Evolutionary conservation across 2,329 filamentous ascomycete genomes (phyloP).

Genomic region (Xylaria sp.): DNA sequence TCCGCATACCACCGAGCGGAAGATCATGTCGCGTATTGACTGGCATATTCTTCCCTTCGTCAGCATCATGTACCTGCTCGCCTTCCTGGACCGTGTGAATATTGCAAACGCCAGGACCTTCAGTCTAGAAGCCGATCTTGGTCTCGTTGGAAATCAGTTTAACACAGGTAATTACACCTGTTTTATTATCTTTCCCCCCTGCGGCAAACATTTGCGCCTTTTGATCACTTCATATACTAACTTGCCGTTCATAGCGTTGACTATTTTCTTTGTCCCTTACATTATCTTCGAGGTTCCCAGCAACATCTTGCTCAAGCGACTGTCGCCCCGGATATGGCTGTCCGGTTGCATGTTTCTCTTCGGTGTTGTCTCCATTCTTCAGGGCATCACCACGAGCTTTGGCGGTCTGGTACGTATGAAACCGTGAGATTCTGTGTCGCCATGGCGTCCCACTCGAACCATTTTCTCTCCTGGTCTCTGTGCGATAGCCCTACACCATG

Average conservation of each 20-base stretch:
- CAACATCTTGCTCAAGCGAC: slow-evolving; percentile 63
- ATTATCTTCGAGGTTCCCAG: slow-evolving; percentile 66
- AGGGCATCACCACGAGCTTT: slow-evolving; percentile 76
- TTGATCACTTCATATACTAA: slow-evolving; percentile 11
- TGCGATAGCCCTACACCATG: neutral
- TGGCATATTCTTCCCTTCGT: slow-evolving; percentile 66
- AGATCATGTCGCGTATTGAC: slow-evolving; percentile 66
- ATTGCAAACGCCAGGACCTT: slow-evolving; percentile 73
- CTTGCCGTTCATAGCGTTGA: slow-evolving; percentile 43
- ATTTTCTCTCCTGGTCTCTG: neutral
- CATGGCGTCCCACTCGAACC: neutral
- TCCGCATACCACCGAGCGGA: slow-evolving; percentile 55
- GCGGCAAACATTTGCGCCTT: neutral
- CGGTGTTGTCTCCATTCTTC: slow-evolving; percentile 66
- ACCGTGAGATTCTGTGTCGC: neutral
- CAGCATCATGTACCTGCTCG: slow-evolving; percentile 51
- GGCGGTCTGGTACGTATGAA: slow-evolving; percentile 48
- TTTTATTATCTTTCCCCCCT: neutral
- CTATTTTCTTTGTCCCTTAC: slow-evolving; percentile 80
- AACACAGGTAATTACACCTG: slow-evolving; percentile 49
- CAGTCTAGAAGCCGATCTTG: slow-evolving; percentile 56
- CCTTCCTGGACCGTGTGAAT: slow-evolving; percentile 59
- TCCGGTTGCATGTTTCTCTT: slow-evolving; percentile 81
- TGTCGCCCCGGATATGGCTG: slow-evolving; percentile 46
- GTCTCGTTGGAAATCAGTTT: slow-evolving; percentile 56